A percentile compares a stretch with the other conserved stretches of the same genome.
Evolutionary conservation across 1,284 basidiomycete genomes (phyloP).

Genomic region (Papiliotrema terrestris): DNA sequence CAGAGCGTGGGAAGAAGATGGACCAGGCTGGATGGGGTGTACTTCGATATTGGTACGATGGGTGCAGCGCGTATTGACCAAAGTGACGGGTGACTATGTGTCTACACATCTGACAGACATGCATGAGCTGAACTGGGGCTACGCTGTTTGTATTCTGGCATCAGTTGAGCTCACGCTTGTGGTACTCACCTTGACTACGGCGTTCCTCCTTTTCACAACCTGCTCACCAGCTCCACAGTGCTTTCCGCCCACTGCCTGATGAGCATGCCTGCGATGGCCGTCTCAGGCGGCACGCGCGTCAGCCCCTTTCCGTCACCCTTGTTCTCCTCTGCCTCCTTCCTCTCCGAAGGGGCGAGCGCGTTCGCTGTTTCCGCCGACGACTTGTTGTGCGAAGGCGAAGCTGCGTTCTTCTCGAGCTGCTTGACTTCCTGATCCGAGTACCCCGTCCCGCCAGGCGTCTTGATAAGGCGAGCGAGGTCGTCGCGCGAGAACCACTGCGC

Average conservation of each 20-base stretch:
- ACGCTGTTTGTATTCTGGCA: background rate
- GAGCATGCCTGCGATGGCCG: conserved; percentile 67
- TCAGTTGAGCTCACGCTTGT: background rate
- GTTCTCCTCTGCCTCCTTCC: conserved; percentile 25
- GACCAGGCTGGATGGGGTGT: background rate
- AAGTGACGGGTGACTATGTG: background rate
- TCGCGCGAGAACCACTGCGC: conserved; percentile 84
- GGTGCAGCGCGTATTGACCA: background rate
- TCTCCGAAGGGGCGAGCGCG: conserved; percentile 41
- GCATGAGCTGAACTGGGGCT: background rate
- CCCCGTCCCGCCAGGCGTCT: conserved; percentile 57
- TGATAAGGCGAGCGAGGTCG: conserved; percentile 59
- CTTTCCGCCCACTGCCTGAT: conserved; percentile 65
- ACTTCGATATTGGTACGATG: background rate
- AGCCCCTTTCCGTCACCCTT: conserved; percentile 49
- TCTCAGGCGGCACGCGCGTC: conserved; percentile 65
- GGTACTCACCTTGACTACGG: background rate
- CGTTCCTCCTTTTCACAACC: conserved; percentile 16
- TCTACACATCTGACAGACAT: background rate
- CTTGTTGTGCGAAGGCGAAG: conserved; percentile 18
- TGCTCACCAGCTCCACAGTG: conserved; percentile 36
- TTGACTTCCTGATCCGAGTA: conserved; percentile 61
- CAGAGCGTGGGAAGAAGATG: background rate
- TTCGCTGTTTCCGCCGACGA: conserved; percentile 25
- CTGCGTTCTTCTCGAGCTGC: conserved; percentile 53